Base-by-base conservation (phyloP, 768 basidiomycete species). In the Fibroporia radiculosa region DNA sequence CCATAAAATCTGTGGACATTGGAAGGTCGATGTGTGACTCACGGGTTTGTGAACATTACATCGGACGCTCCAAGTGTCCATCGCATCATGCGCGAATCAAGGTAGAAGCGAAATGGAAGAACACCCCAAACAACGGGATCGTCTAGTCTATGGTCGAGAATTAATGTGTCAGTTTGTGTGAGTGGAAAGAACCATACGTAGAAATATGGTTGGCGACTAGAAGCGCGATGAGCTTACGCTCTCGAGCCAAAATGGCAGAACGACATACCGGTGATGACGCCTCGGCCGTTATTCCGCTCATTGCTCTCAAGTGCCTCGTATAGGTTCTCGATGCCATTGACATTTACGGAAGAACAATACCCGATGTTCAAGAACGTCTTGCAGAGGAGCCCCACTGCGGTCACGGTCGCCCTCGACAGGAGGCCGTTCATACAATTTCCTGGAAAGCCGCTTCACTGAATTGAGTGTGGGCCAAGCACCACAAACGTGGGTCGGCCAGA, bases 1-100 rank as follows among this genome's bases (percentile, higher is more conserved):
- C n/a, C 10, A n/a, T 31, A 28, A 41, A 26, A 44, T n/a, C 25
- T 14, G 26, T 18, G 35, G 10, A 18, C 19, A 16, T n/a, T 20
- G 37, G 29, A 8, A 31, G 29, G 29, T n/a, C n/a, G n/a, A n/a
- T 19, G 35, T n/a, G 35, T 22, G 32, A 64, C 83, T 68, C 58
- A 90, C 83, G 84, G 80, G 64, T 92, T 95, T 4, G 89, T 96
- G 63, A 96, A 97, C 72, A 95, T 83, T 58, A 97, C 80, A 46
- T 98, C 93, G 6, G 86, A 83, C 8, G 91, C 91, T 27, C 93
- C 93, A 19, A 96, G 74, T 4, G 89, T 82, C 93, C 93, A 98
- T 40, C 93, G 74, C n/a, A 70, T 85, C 40, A 72, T 78, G 24
- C 68, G 66, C 8, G 83, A 63, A 41, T 65, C 66, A 19, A 82